Percentiles rank a stretch among this genome's conserved stretches.
Evolutionary conservation across 768 basidiomycete species (phyloP).

Genomic region (Collybiopsis luxurians): DNA sequence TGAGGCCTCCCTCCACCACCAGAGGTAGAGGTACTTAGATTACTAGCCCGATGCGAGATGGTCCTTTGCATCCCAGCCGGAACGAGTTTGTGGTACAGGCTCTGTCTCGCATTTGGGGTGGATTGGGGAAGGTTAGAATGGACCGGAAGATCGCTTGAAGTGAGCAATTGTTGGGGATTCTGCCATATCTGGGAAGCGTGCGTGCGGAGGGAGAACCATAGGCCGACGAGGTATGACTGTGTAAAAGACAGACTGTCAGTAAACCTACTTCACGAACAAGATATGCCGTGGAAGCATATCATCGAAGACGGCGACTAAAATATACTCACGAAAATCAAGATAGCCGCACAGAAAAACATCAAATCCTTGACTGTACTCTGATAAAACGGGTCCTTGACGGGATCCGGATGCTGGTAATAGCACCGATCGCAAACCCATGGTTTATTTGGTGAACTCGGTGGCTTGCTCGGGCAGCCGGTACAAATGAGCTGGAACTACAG

Average conservation of each 20-base stretch:
- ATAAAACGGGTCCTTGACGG: constrained; percentile 93
- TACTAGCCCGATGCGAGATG: constrained; percentile 47
- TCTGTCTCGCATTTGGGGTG: constrained; percentile 32
- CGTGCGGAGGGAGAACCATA: constrained; percentile 98
- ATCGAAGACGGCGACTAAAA: too few species aligned
- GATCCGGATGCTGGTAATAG: constrained; percentile 93
- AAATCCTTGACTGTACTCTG: constrained; percentile 92
- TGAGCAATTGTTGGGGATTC: constrained; percentile 84
- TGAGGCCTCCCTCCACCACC: constrained; percentile 36
- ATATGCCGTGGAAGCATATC: too few species aligned
- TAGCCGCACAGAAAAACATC: constrained; percentile 93
- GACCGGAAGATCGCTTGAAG: constrained; percentile 57
- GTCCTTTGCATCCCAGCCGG: constrained; percentile 30
- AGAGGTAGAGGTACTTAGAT: constrained; percentile 30
- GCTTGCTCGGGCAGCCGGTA: constrained; percentile 63
- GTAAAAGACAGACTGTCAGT: too few species aligned
- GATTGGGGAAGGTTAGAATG: constrained; percentile 29
- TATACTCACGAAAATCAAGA: constrained; percentile 88
- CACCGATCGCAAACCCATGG: constrained; percentile 91
- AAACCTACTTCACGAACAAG: too few species aligned
- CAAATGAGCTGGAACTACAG: constrained; percentile 84
- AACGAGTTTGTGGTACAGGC: constrained; percentile 60
- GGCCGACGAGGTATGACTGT: constrained; percentile 93
- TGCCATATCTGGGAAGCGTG: constrained; percentile 99
- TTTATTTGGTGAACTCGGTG: constrained; percentile 31